phyloP scores from a whole-genome alignment of 352 stramenopile species.

The Globisporangium cederbergense region DNA sequence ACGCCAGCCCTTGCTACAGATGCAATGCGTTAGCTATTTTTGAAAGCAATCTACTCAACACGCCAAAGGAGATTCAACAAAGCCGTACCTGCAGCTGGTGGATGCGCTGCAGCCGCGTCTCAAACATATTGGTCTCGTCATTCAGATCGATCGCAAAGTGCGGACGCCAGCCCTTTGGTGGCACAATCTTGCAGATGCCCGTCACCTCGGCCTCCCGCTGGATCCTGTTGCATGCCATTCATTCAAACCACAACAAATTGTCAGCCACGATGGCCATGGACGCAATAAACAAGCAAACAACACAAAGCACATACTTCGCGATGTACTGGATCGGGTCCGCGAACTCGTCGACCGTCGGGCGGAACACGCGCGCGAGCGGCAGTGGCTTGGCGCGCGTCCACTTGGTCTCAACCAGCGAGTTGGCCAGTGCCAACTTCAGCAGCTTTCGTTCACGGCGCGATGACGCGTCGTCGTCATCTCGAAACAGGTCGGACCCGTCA shows the following conservation, averaged over 20 bases:
- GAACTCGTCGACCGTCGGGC: conserved; percentile 86
- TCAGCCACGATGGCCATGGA: background rate
- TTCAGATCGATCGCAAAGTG: conserved; percentile 69
- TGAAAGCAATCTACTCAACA: background rate
- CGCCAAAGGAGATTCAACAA: background rate
- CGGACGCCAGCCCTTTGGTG: conserved; percentile 92
- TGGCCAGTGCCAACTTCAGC: conserved; percentile 59
- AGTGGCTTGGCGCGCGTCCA: conserved; percentile 25
- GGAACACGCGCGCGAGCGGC: conserved; percentile 56
- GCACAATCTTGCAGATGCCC: conserved; percentile 98
- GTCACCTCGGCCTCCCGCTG: conserved; percentile 49
- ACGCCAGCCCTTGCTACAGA: conserved; percentile 59
- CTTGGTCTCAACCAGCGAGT: conserved; percentile 55
- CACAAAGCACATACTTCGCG: conserved; percentile 33
- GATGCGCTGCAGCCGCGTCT: conserved; percentile 93
- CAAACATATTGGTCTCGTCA: conserved; percentile 60
- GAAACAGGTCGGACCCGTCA: conserved; percentile 15
- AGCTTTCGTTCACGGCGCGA: conserved; percentile 39
- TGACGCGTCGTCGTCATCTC: conserved; percentile 16
- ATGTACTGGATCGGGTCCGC: conserved; percentile 89
- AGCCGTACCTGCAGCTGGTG: conserved; percentile 59
- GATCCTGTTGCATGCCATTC: conserved; percentile 32
- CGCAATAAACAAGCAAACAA: background rate
- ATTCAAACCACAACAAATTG: background rate
- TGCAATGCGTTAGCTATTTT: background rate